Evolutionary conservation across 306 rosid species (phyloP).

Genomic region (Comarum palustre): DNA sequence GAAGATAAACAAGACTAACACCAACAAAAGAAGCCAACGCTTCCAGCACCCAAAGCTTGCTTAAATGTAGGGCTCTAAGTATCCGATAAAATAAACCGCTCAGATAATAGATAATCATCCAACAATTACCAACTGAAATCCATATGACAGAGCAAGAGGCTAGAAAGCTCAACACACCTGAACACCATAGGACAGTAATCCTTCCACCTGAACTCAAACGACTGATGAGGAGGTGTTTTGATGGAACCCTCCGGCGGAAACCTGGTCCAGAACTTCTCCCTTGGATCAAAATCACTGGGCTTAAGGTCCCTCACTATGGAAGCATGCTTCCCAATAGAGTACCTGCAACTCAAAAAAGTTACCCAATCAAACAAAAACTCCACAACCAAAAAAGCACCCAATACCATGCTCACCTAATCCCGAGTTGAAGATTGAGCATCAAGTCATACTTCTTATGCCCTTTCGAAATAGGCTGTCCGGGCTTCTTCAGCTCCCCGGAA

Average conservation of each 20-base stretch:
- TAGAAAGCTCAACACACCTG: constrained; percentile 43
- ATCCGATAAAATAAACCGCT: background rate
- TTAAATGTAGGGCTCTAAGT: background rate
- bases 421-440: constrained; percentile 91
- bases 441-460: constrained; percentile 92
- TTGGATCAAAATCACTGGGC: constrained; percentile 72
- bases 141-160: background rate
- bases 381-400: background rate
- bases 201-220: constrained; percentile 87
- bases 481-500: constrained; percentile 67
- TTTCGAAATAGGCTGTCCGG: constrained; percentile 69
- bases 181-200: constrained; percentile 97
- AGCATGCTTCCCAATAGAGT: constrained; percentile 88
- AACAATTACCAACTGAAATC: background rate
- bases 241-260: constrained; percentile 89
- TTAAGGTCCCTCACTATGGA: constrained; percentile 51
- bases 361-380: constrained; percentile 11
- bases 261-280: constrained; percentile 93
- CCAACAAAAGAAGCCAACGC: background rate
- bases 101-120: background rate
- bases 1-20: background rate
- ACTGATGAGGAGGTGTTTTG: constrained; percentile 89
- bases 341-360: constrained; percentile 36
- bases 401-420: constrained; percentile 54
- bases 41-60: background rate